A percentile compares a stretch with the other conserved stretches of the same genome.
phyloP scores from a whole-genome alignment of 352 stramenopile species.

The Plasmopara muralis region DNA sequence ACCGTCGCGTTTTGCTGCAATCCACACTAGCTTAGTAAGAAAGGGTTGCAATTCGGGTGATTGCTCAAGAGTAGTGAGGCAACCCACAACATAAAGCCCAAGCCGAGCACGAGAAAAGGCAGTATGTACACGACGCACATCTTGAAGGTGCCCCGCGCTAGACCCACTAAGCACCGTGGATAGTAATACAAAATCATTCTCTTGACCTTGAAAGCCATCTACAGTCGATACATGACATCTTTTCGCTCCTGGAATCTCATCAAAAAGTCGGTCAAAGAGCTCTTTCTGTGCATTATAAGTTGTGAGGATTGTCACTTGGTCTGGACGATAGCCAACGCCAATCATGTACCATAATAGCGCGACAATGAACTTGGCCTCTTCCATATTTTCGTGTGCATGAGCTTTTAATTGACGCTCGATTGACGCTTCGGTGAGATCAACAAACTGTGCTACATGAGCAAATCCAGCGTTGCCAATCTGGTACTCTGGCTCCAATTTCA shows the following conservation, averaged over 20 bases:
- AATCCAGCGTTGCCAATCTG: slow-evolving; percentile 86
- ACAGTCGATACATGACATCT: slow-evolving; percentile 82
- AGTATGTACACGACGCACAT: slow-evolving; percentile 89
- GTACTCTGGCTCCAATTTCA: slow-evolving; percentile 20
- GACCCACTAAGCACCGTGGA: slow-evolving; percentile 88
- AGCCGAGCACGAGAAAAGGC: slow-evolving; percentile 89
- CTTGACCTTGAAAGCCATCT: slow-evolving; percentile 93
- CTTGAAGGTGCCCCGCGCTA: slow-evolving; percentile 84
- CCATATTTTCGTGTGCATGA: slow-evolving; percentile 92
- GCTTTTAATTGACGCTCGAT: slow-evolving; percentile 67
- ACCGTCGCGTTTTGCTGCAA: slow-evolving; percentile 16
- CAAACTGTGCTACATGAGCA: slow-evolving; percentile 83
- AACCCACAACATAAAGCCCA: slow-evolving; percentile 92
- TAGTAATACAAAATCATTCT: slow-evolving; percentile 94
- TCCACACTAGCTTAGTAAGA: slow-evolving; percentile 25
- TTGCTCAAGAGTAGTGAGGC: slow-evolving; percentile 53
- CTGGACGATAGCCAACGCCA: slow-evolving; percentile 85
- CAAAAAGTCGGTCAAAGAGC: slow-evolving; percentile 86
- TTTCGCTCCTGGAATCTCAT: slow-evolving; percentile 12
- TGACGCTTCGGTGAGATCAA: slow-evolving; percentile 61
- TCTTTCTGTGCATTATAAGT: slow-evolving; percentile 94
- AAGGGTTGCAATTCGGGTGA: slow-evolving; percentile 69
- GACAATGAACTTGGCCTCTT: slow-evolving; percentile 92
- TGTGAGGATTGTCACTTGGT: slow-evolving; percentile 92
- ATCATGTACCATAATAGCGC: slow-evolving; percentile 91